Evolutionary conservation across 129 eudicot genomes (phyloP), one percentile per base, ranked within the genome.

Genomic region (Chrysanthemum lavandulifolium): DNA sequence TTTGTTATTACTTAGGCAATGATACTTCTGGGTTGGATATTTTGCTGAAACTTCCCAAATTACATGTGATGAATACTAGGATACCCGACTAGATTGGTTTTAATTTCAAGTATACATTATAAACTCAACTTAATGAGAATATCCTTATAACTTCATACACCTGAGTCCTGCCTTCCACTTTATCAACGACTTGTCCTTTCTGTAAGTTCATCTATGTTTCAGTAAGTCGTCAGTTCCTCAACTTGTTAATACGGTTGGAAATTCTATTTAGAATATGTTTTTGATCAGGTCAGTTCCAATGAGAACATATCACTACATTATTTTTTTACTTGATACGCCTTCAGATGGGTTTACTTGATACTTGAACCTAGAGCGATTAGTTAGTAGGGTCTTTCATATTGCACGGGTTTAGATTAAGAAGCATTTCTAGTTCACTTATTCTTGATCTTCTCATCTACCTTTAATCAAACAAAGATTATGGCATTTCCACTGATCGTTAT

Each of bases 181-280:
- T 40, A 64, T n/a, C 65, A 15, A 40, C 6, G 8, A 75, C 65
- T 25, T 75, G 12, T 19, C 56, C 13, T 29, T 73, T 61, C 4
- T 43, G 49, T 23, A 5, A 58, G 10, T 47, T 76, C 60, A 57
- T 67, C 36, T 27, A 67, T 56, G 67, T 51, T 67, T 56, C 19
- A 11, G 65, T 55, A 33, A 58, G 3, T 55, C 27, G 18, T 33
- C 43, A 57, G 43, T 71, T 55, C 36, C 18, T 53, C 65, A 54
- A 57, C 74, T 52, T 54, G 7, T 68, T 68, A 60, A 51, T n/a
- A 69, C 54, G n/a, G 9, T 52, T 69, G 73, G 27, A 53, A 67
- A 19, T 31, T 11, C 50, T 27, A 10, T 53, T 23, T 52, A 69
- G 10, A n/a, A 2, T n/a, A 8, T 25, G 45, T 10, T 31, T 14